Evolutionary conservation across 2,329 filamentous ascomycete species (phyloP).

Genomic region (Arthrobotrys sinensis): DNA sequence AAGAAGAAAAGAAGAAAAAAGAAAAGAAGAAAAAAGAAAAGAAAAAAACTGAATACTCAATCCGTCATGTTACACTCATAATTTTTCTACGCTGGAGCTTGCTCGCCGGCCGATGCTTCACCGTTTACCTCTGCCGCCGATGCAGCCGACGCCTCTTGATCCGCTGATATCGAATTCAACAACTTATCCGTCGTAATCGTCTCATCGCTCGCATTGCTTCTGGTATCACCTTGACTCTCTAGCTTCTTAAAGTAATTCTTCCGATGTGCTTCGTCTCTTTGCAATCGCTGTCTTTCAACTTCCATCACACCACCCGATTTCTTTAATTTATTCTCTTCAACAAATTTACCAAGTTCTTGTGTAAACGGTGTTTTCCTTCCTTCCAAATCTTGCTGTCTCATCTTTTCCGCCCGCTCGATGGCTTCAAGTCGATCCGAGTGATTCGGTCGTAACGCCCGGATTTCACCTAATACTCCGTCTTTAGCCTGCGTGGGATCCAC

Average conservation of each 20-base stretch:
- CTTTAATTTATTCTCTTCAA: constrained; percentile 91
- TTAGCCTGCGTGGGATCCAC: constrained; percentile 86
- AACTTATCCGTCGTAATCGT: constrained; percentile 55
- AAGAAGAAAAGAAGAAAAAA: background rate
- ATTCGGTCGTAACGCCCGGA: constrained; percentile 92
- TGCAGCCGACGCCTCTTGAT: constrained; percentile 45
- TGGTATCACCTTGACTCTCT: constrained; percentile 47
- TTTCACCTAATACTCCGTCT: constrained; percentile 91
- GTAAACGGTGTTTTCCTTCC: constrained; percentile 83
- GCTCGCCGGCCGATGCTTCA: constrained; percentile 10
- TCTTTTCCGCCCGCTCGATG: constrained; percentile 95
- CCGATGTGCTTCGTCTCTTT: constrained; percentile 88
- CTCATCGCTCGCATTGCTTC: constrained; percentile 58
- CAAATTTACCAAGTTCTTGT: constrained; percentile 87
- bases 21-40: background rate
- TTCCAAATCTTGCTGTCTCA: constrained; percentile 89
- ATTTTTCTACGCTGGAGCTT: constrained; percentile 7
- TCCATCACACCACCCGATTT: constrained; percentile 97
- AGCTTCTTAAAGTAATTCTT: constrained; percentile 74
- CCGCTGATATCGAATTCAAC: constrained; percentile 59
- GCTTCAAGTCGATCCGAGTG: constrained; percentile 94
- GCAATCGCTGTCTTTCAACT: constrained; percentile 84
- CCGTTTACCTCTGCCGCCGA: constrained; percentile 20
- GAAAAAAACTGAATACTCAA: background rate
- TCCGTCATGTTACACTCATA: background rate